phyloP scores from a whole-genome alignment of 108 stramenopile species.

The Nitzschia palea region DNA sequence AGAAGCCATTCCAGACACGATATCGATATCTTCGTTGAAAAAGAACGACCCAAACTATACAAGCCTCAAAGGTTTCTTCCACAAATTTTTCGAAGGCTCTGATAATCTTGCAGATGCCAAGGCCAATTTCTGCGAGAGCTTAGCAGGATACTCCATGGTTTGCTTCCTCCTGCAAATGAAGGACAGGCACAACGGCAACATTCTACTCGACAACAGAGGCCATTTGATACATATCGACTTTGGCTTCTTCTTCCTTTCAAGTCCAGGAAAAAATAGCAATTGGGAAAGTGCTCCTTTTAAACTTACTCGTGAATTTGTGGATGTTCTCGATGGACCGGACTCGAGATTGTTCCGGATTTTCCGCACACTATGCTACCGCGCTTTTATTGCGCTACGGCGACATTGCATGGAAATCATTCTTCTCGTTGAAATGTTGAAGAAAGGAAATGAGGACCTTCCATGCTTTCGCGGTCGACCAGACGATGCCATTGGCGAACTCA shows the following conservation, averaged over 20 bases:
- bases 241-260: slow-evolving; percentile 91
- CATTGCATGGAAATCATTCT: slow-evolving; percentile 89
- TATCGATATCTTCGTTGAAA: slow-evolving; percentile 89
- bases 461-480: slow-evolving; percentile 93
- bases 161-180: slow-evolving; percentile 97
- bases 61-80: slow-evolving; percentile 84
- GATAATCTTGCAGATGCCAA: slow-evolving; percentile 76
- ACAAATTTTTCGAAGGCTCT: slow-evolving; percentile 62
- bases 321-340: slow-evolving; percentile 91
- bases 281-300: slow-evolving; percentile 98
- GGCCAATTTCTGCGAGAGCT: slow-evolving; percentile 88
- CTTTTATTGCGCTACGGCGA: slow-evolving; percentile 83
- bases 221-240: slow-evolving; percentile 95
- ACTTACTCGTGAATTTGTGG: slow-evolving; percentile 90
- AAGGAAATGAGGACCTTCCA: slow-evolving; percentile 90
- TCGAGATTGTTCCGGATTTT: slow-evolving; percentile 83
- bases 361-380: slow-evolving; percentile 83
- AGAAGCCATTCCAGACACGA: slow-evolving; percentile 95
- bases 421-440: slow-evolving; percentile 92
- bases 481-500: slow-evolving; percentile 76
- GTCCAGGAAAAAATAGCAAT: slow-evolving; percentile 92
- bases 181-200: slow-evolving; percentile 97
- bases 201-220: slow-evolving; percentile 92
- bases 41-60: slow-evolving; percentile 82
- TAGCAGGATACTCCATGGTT: slow-evolving; percentile 93